Base-by-base conservation (phyloP, 208 protist genomes). In the Leishmania braziliensis region DNA sequence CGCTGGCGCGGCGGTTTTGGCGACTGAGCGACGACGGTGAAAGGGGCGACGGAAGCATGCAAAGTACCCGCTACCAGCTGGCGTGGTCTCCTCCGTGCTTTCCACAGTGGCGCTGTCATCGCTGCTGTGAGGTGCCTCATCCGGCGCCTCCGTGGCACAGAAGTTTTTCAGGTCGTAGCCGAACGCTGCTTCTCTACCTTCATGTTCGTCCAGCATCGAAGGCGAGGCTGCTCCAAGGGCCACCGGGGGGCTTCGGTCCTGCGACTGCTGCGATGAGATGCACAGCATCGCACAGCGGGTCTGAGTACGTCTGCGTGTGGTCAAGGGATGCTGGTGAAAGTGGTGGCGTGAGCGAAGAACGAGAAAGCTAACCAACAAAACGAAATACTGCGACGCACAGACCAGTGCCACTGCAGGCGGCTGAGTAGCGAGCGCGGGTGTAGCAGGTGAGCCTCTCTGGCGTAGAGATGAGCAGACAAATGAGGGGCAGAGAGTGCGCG, bases 41-140 rank as follows among this genome's bases (percentile, higher is more conserved):
- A 58, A 77, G 18, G 36, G 54, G 50, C n/a, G 50, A 50, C 46
- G 5, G 43, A 43, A 16, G 26, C 75, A 79, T n/a, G 62, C 46
- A 3, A 71, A 79, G 63, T 23, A 72, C 5, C 60, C 75, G 48
- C 58, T 70, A 36, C 75, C 75, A 20, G 36, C 75, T 26, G 53
- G 33, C 26, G 33, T 29, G n/a, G 53, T 53, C 23, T 20, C 16
- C 2, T 53, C 23, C 20, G 53, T 76, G 72, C 36, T 65, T 29
- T 26, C 72, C 48, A 29, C 46, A 23, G 51, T 50, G 50, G 50
- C 26, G 10, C 26, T 29, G n/a, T 8, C 3, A 26, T 74, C 46
- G 3, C 29, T 50, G 10, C 71, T 43, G 54, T 48, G 51, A 16
- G 33, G 3, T 46, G 33, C 3, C 50, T 60, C n/a, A 10, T 60